Evolutionary conservation across 225 moss, liverwort and hornwort species (phyloP), one percentile per base, ranked within the genome.

Genomic region (Neckera pumila): DNA sequence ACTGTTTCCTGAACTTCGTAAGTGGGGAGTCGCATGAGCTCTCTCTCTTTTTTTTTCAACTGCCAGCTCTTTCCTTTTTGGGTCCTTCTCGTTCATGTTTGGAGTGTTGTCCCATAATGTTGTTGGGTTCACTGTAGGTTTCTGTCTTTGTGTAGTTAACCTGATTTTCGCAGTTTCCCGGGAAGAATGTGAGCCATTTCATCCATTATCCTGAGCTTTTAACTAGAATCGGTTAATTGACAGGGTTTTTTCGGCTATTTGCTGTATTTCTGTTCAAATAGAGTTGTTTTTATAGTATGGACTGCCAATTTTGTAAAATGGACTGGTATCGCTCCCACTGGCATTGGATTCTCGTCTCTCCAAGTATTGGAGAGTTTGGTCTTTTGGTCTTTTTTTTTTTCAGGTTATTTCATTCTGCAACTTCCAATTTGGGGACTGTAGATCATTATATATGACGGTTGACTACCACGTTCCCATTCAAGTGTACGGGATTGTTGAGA

Each of bases 51-150:
- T 64, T 78, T 83, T 67, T 64, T 34, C 17, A 8, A 12, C 5
- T 64, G 66, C 27, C 26, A 1, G 66, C 5, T 23, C 30, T 33
- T 47, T 49, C 9, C 6, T 7, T 7, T 8, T 2, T 38, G 4
- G 14, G 6, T 10, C 14, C 4, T 0, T 7, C 11, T 1, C 3
- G 3, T 17, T 26, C 26, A 3, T 5, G 14, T 13, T 51, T 21
- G 6, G 76, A 56, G 54, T 19, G 54, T 9, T 43, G 9, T 42
- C 2, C 2, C 25, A 5, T 13, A 14, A 14, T 25, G 2, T 4
- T 3, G 14, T 40, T 40, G 42, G 8, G 9, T 16, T 71, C 15
- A 16, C 5, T 14, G 8, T 40, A 7, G 10, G 51, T 51, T 51
- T 11, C 11, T 21, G 4, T 3, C 19, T 5, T 7, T 12, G 7